A percentile compares a stretch with the other conserved stretches of the same genome.
Conservation (phyloP, 371 early-diverging fungal genomes). For the Saksenaea oblongispora region DNA sequence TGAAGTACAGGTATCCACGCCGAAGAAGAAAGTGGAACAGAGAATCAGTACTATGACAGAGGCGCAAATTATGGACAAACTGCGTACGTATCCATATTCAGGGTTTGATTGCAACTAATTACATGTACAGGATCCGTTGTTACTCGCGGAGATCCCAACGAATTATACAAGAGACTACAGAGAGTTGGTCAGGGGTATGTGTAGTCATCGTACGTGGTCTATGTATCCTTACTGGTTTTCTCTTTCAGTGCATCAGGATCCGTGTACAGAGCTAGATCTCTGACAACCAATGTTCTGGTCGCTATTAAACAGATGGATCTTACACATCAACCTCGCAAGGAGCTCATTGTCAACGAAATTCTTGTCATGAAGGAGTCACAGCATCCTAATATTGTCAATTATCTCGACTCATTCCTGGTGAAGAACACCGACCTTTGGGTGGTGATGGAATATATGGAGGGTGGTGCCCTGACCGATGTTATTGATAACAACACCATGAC, state of each 20-base stretch:
- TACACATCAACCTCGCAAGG: slow-evolving; percentile 89
- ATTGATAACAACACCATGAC: slow-evolving; percentile 90
- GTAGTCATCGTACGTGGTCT: background rate
- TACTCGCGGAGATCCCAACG: slow-evolving; percentile 84
- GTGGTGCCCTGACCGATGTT: slow-evolving; percentile 94
- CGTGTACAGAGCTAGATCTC: slow-evolving; percentile 84
- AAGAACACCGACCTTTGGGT: slow-evolving; percentile 91
- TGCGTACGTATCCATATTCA: slow-evolving; percentile 44
- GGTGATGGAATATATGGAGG: slow-evolving; percentile 99
- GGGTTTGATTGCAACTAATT: background rate
- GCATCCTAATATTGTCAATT: slow-evolving; percentile 96
- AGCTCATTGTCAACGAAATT: slow-evolving; percentile 96
- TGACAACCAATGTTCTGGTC: slow-evolving; percentile 71
- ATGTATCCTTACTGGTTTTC: background rate
- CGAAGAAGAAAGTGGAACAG: slow-evolving; percentile 62
- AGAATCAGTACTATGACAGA: slow-evolving; percentile 89
- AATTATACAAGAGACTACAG: slow-evolving; percentile 83
- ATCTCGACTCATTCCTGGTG: slow-evolving; percentile 88
- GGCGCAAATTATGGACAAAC: slow-evolving; percentile 89
- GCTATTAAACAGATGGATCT: slow-evolving; percentile 99
- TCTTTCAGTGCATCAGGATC: slow-evolving; percentile 87
- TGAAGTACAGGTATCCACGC: slow-evolving; percentile 28
- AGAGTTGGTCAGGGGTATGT: slow-evolving; percentile 95
- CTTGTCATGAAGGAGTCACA: slow-evolving; percentile 94
- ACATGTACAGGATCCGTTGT: slow-evolving; percentile 60